Percentiles rank a stretch among this genome's conserved stretches.
Conservation (phyloP, 2,329 filamentous ascomycete genomes). For the Orbilia ellipsospora region DNA sequence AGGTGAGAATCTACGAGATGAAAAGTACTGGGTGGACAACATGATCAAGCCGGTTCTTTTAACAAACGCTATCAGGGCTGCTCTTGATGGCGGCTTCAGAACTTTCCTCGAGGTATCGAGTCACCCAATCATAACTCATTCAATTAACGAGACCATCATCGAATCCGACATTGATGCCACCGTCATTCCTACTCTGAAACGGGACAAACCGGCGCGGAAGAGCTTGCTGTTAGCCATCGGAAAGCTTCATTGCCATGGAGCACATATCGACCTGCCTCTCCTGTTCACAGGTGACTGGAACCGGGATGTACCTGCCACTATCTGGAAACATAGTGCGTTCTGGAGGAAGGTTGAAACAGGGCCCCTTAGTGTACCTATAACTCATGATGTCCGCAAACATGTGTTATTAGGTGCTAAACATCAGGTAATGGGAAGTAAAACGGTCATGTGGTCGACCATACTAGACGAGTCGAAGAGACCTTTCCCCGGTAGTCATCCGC, state of each 20-base stretch:
- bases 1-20: conserved; percentile 57
- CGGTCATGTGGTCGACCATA: conserved; percentile 36
- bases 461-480: conserved; percentile 63
- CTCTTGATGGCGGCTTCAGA: conserved; percentile 62
- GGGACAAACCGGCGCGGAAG: conserved; percentile 58
- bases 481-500: conserved; percentile 63
- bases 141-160: conserved; percentile 63
- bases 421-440: neutral
- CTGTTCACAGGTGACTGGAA: conserved; percentile 59
- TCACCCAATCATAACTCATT: conserved; percentile 64
- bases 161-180: conserved; percentile 60
- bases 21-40: conserved; percentile 63
- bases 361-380: neutral
- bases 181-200: conserved; percentile 61
- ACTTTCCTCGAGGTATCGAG: conserved; percentile 64
- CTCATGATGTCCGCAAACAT: neutral
- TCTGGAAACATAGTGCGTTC: conserved; percentile 58
- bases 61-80: conserved; percentile 61
- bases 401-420: neutral
- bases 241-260: conserved; percentile 60
- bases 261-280: conserved; percentile 59
- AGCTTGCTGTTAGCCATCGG: conserved; percentile 60
- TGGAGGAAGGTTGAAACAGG: conserved; percentile 58
- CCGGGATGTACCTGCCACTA: conserved; percentile 58
- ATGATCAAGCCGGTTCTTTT: conserved; percentile 63